Base-by-base conservation (phyloP, 2,329 filamentous ascomycete genomes). In the Teratosphaeria zuluensis region DNA sequence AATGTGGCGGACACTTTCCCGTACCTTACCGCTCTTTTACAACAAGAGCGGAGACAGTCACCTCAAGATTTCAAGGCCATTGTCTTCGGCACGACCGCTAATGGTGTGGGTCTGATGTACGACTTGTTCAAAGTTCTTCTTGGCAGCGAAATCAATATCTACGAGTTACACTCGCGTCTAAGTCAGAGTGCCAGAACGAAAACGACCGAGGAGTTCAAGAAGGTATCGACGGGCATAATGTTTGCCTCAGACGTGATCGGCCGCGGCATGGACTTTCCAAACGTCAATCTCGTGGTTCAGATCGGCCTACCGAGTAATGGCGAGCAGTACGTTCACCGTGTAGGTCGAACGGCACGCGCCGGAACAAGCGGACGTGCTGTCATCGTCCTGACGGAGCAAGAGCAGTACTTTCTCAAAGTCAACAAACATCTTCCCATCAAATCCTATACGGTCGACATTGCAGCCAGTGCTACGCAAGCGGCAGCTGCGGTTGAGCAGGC, bases 251-350 rank as follows among this genome's bases (percentile, higher is more conserved):
- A 95, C 69, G 92, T 94, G 21, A 88, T 97, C 19, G 92, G 91
- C n/a, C 84, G 92, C 66, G 92, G 92, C 58, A 95, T 97, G 69
- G 94, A 99, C 74, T 97, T 99, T 51, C 84, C 97, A 69, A 96
- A 96, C 76, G 97, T 97, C 71, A 92, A 96, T 72, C 85, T 96
- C 84, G 53, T 89, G 84, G 19, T 88, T 87, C 59, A 95, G 88
- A 72, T 95, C 88, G 48, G 80, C 35, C 67, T 82, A 5, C 80
- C 80, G 0, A 75, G 76, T 2, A 77, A 74, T 54, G 74, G 73
- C 16, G 80, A 82, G 57, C 78, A 81, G 61, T 99, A 99, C 74
- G 94, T 90, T 19, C 94, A 97, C 74, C 86, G 94, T 58, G 95
- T 99, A 67, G 94, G 94, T 30, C 85, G 94, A 38, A 99, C 94